Base-by-base conservation (phyloP, 331 rosid genomes). In the Quercus lobata region DNA sequence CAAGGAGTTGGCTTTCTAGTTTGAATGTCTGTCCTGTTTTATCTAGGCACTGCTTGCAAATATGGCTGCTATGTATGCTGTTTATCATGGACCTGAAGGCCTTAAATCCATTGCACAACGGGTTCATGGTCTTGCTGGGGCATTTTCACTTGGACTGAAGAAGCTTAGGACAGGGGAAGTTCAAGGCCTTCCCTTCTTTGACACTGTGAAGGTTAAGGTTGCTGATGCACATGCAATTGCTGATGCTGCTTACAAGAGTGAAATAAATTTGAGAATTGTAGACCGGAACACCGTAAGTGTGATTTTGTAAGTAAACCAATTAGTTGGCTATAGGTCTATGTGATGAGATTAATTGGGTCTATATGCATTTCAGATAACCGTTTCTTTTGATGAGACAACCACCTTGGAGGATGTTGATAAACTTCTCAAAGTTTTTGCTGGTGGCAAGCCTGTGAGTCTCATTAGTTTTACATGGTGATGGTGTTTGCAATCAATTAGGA, bases 21-120 rank as follows among this genome's bases (percentile, higher is more conserved):
- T 71, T 77, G 29, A 7, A 76, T 57, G 57, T 29, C n/a, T 56
- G 44, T 25, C 17, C 19, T 71, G 46, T 73, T 86, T 37, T 77
- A 7, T 68, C 10, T 74, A 94, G 98, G 98, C 98, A 6, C 79
- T 94, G 68, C 97, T 94, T 81, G 98, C 98, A 76, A 94, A 94
- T 90, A 94, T 94, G 98, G 97, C 98, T 83, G 97, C 98, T 70
- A 91, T 94, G 98, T 94, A 82, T 77, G 98, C 98, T 17, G 97
- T 94, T 53, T 94, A 94, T 78, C 98, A 94, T 76, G 98, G 98
- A 85, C 97, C 97, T 10, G 92, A 86, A 85, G 98, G 98, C 76
- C 97, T 94, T 78, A 92, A 94, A 75, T 68, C 85, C 76, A 94
- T 94, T 60, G 91, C 91, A 5, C 87, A 90, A 61, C 85, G 98